Percentiles rank a stretch among this genome's conserved stretches.
Conservation (phyloP, 257 asterid species). For the Solanum clarkiae region DNA sequence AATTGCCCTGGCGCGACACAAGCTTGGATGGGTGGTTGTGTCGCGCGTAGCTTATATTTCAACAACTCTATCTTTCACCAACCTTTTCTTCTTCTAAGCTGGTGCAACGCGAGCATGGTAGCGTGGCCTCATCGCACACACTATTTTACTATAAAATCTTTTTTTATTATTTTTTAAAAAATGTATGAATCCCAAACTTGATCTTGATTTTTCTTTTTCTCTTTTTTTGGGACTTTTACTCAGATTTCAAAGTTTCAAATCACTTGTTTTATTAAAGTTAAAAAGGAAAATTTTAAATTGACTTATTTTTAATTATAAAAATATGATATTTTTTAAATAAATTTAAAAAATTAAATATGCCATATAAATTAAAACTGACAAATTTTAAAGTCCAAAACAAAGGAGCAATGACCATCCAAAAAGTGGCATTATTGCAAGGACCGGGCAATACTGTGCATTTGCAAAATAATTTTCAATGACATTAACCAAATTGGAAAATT, state of each 20-base stretch:
- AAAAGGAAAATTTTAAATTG: too few species aligned
- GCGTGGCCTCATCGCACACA: not conserved
- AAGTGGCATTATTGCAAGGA: slow-evolving; percentile 10
- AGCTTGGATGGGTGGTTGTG: not conserved
- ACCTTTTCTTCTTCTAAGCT: not conserved
- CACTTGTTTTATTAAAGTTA: too few species aligned
- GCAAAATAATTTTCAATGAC: slow-evolving; percentile 13
- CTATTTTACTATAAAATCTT: not conserved
- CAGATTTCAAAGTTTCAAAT: not conserved
- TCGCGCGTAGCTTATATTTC: not conserved
- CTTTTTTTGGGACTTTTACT: not conserved
- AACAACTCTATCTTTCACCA: not conserved
- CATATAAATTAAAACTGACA: not conserved
- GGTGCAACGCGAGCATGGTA: not conserved
- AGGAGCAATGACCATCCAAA: not conserved
- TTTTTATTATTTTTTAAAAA: too few species aligned
- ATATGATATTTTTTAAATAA: not conserved
- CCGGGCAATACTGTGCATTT: slow-evolving; percentile 12
- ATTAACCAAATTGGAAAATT: slow-evolving; percentile 7
- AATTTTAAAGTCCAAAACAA: not conserved
- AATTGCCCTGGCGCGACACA: not conserved
- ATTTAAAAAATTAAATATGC: not conserved
- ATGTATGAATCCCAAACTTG: not conserved
- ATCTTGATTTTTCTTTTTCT: not conserved
- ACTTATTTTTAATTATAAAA: not conserved